A percentile compares a stretch with the other conserved stretches of the same genome.
Evolutionary conservation across 2,329 filamentous ascomycete genomes (phyloP).

Genomic region (Coniochaeta pulveracea): DNA sequence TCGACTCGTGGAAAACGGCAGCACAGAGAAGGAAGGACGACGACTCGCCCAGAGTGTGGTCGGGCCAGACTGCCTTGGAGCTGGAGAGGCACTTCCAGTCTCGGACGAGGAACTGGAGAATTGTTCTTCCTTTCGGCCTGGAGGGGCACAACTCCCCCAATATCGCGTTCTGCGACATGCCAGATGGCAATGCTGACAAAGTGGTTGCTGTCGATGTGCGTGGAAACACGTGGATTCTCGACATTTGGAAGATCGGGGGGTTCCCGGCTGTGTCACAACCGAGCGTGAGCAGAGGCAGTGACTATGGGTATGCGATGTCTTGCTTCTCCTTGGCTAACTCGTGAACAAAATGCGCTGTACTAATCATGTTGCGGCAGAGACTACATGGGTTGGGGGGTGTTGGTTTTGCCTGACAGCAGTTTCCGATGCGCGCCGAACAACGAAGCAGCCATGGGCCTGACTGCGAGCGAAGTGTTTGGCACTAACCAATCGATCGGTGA

Average conservation of each 20-base stretch:
- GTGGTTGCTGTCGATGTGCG: constrained; percentile 39
- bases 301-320: no score
- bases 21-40: no score
- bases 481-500: background rate
- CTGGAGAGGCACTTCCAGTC: constrained; percentile 24
- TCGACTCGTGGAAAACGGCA: no score
- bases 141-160: constrained; percentile 35
- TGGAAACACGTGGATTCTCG: constrained; percentile 35
- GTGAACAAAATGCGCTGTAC: no score
- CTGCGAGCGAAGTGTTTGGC: constrained; percentile 11
- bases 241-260: constrained; percentile 36
- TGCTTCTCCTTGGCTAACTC: no score
- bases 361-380: no score
- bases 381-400: constrained; percentile 35
- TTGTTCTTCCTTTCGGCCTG: constrained; percentile 29
- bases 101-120: constrained; percentile 36
- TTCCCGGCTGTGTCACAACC: constrained; percentile 3
- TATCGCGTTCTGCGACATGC: constrained; percentile 39
- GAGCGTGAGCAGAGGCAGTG: constrained; percentile 16
- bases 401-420: constrained; percentile 30
- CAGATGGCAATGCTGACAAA: constrained; percentile 33
- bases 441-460: constrained; percentile 19
- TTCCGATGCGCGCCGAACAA: constrained; percentile 23
- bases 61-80: constrained; percentile 8
- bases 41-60: constrained; percentile 10